Percentiles rank a stretch among this genome's conserved stretches.
Evolutionary conservation across 768 basidiomycete species (phyloP).

Genomic region (Candolleomyces aberdarensis): DNA sequence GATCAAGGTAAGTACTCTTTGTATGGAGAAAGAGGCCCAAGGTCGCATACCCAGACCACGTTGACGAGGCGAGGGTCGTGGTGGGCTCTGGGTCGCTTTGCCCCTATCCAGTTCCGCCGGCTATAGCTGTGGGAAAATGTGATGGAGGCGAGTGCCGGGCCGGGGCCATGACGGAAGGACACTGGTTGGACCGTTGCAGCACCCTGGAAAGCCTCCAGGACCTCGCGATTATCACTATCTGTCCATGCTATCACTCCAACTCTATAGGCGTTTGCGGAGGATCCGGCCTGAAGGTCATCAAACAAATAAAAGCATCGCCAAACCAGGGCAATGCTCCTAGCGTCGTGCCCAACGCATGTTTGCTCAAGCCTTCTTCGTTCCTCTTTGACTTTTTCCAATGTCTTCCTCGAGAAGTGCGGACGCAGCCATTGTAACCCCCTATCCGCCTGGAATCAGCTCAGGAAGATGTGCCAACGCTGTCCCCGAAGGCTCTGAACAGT

Average conservation of each 20-base stretch:
- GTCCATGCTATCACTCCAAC: constrained; percentile 2
- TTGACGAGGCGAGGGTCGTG: neutral
- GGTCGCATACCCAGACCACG: no score
- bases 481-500: constrained; percentile 50
- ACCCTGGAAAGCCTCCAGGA: neutral
- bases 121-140: neutral
- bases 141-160: neutral
- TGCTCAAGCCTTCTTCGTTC: constrained; percentile 25
- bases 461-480: constrained; percentile 28
- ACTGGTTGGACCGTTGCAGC: neutral
- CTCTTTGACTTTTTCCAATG: constrained; percentile 39
- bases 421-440: constrained; percentile 53
- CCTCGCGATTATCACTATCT: constrained; percentile 2
- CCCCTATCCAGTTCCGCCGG: constrained; percentile 4
- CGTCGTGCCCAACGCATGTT: constrained; percentile 40
- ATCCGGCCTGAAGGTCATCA: neutral
- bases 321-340: constrained; percentile 31
- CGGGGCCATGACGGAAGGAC: neutral
- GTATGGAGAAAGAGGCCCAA: no score
- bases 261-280: neutral
- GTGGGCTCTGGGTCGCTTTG: neutral
- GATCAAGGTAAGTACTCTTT: no score
- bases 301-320: constrained; percentile 33
- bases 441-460: constrained; percentile 54
- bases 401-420: constrained; percentile 43